These are phyloP conservation scores for Aureobasidium sp. DNA, from an alignment of 2,329 filamentous ascomycete species.

Conservation along the genomic window DNA sequence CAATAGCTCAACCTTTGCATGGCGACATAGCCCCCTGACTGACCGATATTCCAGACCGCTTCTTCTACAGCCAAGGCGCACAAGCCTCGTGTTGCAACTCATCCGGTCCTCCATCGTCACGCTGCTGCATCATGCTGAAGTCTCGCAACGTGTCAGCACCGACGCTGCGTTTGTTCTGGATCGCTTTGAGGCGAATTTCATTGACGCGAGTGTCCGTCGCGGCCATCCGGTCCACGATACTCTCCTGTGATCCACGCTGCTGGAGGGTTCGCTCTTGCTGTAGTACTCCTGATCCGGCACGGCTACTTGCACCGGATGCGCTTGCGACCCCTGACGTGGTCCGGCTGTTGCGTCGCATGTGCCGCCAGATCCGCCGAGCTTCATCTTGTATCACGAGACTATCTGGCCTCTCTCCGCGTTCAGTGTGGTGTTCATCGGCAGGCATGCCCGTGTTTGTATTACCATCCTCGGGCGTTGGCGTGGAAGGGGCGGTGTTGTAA, in stretches of 20 bases:
- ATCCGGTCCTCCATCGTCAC: not conserved
- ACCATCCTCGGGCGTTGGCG: slow-evolving; percentile 1
- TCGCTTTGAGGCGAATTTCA: slow-evolving; percentile 28
- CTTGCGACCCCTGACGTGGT: not conserved
- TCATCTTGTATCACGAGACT: slow-evolving; percentile 19
- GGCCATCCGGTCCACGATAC: slow-evolving; percentile 12
- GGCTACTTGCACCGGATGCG: slow-evolving; percentile 4
- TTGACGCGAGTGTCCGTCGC: slow-evolving; percentile 16
- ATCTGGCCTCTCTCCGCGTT: not conserved
- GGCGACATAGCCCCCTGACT: not conserved
- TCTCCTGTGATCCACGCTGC: slow-evolving; percentile 10
- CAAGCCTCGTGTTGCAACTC: not conserved
- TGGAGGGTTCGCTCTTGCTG: not conserved
- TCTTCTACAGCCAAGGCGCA: slow-evolving; percentile 4
- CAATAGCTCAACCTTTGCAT: not conserved
- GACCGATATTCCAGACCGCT: not conserved
- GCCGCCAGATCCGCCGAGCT: slow-evolving; percentile 33
- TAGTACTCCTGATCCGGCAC: not conserved
- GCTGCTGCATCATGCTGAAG: slow-evolving; percentile 7
- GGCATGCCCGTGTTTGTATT: not conserved
- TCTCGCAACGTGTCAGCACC: slow-evolving; percentile 35
- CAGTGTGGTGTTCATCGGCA: not conserved
- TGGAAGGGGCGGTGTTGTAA: slow-evolving; percentile 2
- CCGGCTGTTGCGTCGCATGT: slow-evolving; percentile 28
- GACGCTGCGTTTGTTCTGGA: slow-evolving; percentile 35